These are phyloP conservation scores for Candida palmyrensis DNA, from an alignment of 805 yeast genomes.

Conservation along the genomic window DNA sequence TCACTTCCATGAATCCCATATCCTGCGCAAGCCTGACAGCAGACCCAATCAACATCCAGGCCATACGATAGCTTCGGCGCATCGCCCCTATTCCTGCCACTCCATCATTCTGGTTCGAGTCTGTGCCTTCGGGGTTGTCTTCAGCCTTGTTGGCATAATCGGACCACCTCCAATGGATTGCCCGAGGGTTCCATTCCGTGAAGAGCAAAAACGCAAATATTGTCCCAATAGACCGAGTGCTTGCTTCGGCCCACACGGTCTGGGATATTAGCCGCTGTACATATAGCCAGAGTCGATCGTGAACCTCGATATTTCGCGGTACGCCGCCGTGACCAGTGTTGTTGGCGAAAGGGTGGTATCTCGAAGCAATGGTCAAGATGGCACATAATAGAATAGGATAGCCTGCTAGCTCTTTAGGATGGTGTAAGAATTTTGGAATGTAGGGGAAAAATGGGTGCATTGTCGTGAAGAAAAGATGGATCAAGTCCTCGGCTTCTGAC, in stretches of 20 bases:
- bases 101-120: conserved; percentile 20
- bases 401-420: conserved; percentile 60
- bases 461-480: conserved; percentile 61
- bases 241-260: conserved; percentile 92
- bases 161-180: conserved; percentile 83
- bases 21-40: conserved; percentile 85
- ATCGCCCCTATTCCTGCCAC: conserved; percentile 78
- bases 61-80: conserved; percentile 82
- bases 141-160: conserved; percentile 72
- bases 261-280: conserved; percentile 78
- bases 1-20: conserved; percentile 71
- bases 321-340: conserved; percentile 25
- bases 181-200: conserved; percentile 95
- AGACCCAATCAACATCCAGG: conserved; percentile 90
- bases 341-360: conserved; percentile 61
- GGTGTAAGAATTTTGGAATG: conserved; percentile 68
- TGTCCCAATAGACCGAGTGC: conserved; percentile 82
- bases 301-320: conserved; percentile 57
- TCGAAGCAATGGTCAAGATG: conserved; percentile 70
- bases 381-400: conserved; percentile 81
- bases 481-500: conserved; percentile 51
- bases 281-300: conserved; percentile 77
- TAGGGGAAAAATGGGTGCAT: conserved; percentile 91
- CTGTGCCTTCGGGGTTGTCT: conserved; percentile 19
- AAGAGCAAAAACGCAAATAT: conserved; percentile 77